Evolutionary conservation across 768 basidiomycete genomes (phyloP), one percentile per base, ranked within the genome.

Genomic region (Lentinula aciculospora): DNA sequence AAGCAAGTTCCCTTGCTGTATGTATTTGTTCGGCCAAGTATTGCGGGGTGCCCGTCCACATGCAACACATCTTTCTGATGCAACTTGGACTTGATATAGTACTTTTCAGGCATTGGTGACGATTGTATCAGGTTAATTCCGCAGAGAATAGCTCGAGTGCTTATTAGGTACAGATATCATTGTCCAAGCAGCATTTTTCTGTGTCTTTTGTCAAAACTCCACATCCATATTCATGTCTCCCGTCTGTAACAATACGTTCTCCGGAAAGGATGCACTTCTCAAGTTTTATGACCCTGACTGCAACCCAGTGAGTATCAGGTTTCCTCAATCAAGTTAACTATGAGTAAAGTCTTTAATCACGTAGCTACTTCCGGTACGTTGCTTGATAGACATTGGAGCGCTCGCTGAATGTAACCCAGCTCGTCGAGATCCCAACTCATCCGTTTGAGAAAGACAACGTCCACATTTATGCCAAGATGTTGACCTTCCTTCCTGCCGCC

Each of bases 231-330:
- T 21, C 21, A 44, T 66, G 42, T 4, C 42, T 44, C 42, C 42
- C 21, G 7, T 44, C 19, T 23, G n/a, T 23, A 44, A 44, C 49
- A 66, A 66, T 51, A 60, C 64, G 3, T 66, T 60, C 40, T 66
- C 64, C 15, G 65, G 64, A 37, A 64, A 66, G 46, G 56, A 60
- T 23, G 62, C 61, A 2, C 56, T 66, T 3, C 21, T 44, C 15
- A 63, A 63, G 45, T 66, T 60, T 36, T 66, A 64, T 34, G 57
- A 66, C 44, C 65, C 65, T 15, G 65, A 66, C 44, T 58, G 63
- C 36, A 61, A 58, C 29, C 58, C 62, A 1, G 62, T 58, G n/a
- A 60, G 64, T 19, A 10, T 10, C 25, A 23, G 34, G 29, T 25
- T 12, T 23, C 21, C 19, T 17, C 32, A 5, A 44, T n/a, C n/a